These are phyloP conservation scores for Catunica adiposa DNA, from an alignment of 2,329 filamentous ascomycete species.

Conservation along the genomic window DNA sequence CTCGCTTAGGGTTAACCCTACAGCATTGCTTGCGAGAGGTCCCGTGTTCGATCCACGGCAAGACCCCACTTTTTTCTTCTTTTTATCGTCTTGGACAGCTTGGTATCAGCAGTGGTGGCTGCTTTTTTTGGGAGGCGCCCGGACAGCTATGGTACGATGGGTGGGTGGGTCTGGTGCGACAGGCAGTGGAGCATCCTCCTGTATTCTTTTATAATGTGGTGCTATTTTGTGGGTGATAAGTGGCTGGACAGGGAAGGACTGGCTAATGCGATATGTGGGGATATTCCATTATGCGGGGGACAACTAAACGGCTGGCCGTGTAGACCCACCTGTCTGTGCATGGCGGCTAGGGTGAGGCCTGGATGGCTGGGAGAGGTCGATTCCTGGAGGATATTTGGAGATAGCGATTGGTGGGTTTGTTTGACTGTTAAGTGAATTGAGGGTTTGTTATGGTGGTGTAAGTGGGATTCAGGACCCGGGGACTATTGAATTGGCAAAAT, in stretches of 20 bases:
- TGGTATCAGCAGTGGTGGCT: no score
- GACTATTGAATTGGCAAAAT: no score
- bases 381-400: no score
- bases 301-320: neutral
- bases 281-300: constrained; percentile 3
- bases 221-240: neutral
- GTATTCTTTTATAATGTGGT: neutral
- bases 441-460: no score
- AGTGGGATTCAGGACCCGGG: no score
- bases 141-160: no score
- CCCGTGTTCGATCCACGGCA: constrained; percentile 18
- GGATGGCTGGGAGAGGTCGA: no score
- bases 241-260: neutral
- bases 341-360: neutral
- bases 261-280: constrained; percentile 10
- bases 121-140: no score
- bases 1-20: constrained; percentile 44
- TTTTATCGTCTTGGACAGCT: no score
- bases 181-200: neutral
- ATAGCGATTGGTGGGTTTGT: no score
- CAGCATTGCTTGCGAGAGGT: constrained; percentile 17
- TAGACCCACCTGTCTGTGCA: neutral
- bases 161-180: neutral
- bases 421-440: no score
- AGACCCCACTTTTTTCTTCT: constrained; percentile 10